Base-by-base conservation (phyloP, 495 filamentous ascomycete genomes). In the Penicillium canescens region DNA sequence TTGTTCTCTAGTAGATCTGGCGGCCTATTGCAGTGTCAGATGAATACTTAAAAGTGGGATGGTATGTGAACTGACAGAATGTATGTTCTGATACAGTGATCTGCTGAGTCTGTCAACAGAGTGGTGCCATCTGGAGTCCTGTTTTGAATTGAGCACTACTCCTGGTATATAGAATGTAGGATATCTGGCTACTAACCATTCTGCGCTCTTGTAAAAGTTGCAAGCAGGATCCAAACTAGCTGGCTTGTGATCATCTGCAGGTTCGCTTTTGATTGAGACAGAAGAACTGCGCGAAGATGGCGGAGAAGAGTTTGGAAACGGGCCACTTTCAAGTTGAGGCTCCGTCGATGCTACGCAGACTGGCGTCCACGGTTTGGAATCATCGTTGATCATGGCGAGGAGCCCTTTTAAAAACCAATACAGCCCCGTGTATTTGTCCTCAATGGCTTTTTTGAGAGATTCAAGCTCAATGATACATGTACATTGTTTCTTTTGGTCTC, bases 71-170 rank as follows among this genome's bases (percentile, higher is more conserved):
- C 71, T 62, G 59, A 86, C 78, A 96, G 61, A 28, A 95, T 81
- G 68, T 85, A 94, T 11, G 85, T 82, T 45, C 82, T 77, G 38
- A 95, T 76, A 42, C 71, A 75, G 59, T 92, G 83, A 53, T 90
- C 80, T 6, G 82, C 84, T 36, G 80, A 86, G 23, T 81, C 80
- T n/a, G 91, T 88, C 61, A 98, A 64, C 42, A 97, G 71, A 6
- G 82, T 83, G 9, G 91, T 94, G 13, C 93, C 91, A 63, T 96
- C 92, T 42, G 89, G 84, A 6, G 90, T 83, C 86, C 85, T 84
- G 59, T 34, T 36, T 40, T 14, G 2, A 20, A 37, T 0, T 38
- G 42, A 2, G n/a, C 7, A 9, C 2, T 35, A 13, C 14, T 51
- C 42, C 24, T 9, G 20, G 35, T 24, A 16, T 13, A 24, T 16